Conservation (phyloP, 441 rosid genomes). For the Raphanus hybrid region DNA sequence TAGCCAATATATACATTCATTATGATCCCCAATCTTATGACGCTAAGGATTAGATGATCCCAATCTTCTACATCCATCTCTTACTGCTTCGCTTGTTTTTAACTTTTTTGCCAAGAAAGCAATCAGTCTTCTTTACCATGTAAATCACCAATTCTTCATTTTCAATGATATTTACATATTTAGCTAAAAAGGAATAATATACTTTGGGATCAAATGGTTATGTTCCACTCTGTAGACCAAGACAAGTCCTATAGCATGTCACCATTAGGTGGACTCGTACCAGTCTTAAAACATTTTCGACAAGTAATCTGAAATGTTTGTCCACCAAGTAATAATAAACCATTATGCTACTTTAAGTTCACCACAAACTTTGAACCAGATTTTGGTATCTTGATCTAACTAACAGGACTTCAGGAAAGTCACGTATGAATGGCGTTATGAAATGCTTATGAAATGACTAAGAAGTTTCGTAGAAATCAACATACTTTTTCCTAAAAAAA, state of each 20-base stretch:
- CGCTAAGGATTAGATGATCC: no score
- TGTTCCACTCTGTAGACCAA: not conserved
- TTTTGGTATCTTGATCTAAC: conserved; percentile 16
- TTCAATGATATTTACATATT: no score
- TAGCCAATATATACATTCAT: not conserved
- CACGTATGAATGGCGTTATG: not conserved
- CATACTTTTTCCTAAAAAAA: conserved; percentile 11
- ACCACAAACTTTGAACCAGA: conserved; percentile 4
- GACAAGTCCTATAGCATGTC: not conserved
- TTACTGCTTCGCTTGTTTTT: no score
- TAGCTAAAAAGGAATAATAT: not conserved
- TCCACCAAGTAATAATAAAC: not conserved
- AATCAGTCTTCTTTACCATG: no score
- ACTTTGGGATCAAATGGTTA: not conserved
- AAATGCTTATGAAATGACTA: conserved; percentile 32
- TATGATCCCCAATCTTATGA: not conserved
- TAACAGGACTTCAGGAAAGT: conserved; percentile 11
- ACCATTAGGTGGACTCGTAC: not conserved
- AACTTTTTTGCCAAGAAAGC: no score
- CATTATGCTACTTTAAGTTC: not conserved
- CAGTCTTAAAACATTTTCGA: not conserved
- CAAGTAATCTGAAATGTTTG: not conserved
- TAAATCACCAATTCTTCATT: no score
- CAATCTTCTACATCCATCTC: no score
- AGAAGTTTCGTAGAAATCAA: conserved; percentile 33